These are phyloP conservation scores for Malassezia slooffiae DNA, from an alignment of 1,284 basidiomycete species.

Conservation along the genomic window DNA sequence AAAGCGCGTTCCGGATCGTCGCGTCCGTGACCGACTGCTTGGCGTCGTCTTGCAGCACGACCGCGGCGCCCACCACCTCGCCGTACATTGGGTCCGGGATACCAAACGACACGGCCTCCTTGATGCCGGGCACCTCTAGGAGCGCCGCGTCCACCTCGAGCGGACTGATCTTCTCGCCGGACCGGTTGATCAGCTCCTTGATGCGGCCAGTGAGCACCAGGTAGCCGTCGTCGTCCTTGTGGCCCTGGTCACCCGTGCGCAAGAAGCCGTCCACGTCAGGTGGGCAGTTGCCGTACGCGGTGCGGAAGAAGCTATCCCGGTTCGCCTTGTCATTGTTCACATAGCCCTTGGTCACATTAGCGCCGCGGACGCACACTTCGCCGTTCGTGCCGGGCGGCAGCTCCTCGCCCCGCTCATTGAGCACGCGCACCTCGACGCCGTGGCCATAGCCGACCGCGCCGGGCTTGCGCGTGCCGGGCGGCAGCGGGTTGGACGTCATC, in stretches of 20 bases:
- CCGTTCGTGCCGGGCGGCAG: slow-evolving; percentile 46
- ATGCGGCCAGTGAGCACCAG: slow-evolving; percentile 49
- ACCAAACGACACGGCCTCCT: slow-evolving; percentile 51
- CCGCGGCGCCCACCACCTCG: slow-evolving; percentile 45
- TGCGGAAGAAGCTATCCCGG: slow-evolving; percentile 43
- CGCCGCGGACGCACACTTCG: slow-evolving; percentile 50
- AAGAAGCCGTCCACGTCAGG: slow-evolving; percentile 46
- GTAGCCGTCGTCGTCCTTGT: slow-evolving; percentile 56
- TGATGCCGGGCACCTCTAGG: slow-evolving; percentile 50
- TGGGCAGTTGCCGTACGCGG: slow-evolving; percentile 25
- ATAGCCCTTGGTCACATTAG: slow-evolving; percentile 51
- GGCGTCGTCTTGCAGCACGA: slow-evolving; percentile 33
- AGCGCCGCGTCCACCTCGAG: slow-evolving; percentile 56
- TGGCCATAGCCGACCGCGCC: slow-evolving; percentile 50
- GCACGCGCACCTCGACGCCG: slow-evolving; percentile 50
- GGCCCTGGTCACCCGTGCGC: slow-evolving; percentile 59
- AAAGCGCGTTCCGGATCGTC: slow-evolving; percentile 28
- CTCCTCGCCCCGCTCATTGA: slow-evolving; percentile 47
- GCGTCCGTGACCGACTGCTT: slow-evolving; percentile 23
- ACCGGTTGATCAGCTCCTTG: slow-evolving; percentile 48
- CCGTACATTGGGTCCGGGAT: slow-evolving; percentile 46
- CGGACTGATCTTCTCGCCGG: slow-evolving; percentile 60
- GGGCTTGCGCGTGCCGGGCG: slow-evolving; percentile 47
- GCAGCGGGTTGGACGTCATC: slow-evolving; percentile 49
- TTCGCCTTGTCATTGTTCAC: slow-evolving; percentile 50